These are phyloP conservation scores for Hymenotorrendiella dingleyae DNA, from an alignment of 2,329 filamentous ascomycete genomes.

Conservation along the genomic window DNA sequence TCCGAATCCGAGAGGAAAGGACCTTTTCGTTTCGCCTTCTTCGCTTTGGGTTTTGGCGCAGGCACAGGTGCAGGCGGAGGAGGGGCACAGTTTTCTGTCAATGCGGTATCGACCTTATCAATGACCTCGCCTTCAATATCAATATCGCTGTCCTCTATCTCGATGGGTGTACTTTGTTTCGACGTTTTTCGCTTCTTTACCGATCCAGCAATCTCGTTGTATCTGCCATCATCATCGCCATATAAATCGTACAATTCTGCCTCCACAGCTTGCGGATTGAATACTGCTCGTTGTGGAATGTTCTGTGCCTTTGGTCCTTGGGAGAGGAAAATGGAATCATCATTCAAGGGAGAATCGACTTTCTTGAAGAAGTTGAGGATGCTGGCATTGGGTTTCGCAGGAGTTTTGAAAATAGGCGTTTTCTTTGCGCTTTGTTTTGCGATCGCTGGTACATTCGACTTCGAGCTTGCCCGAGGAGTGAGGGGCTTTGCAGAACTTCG, in stretches of 20 bases:
- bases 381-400: slow-evolving; percentile 48
- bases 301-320: slow-evolving; percentile 24
- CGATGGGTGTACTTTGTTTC: slow-evolving; percentile 7
- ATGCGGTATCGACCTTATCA: too few species aligned
- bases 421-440: slow-evolving; percentile 20
- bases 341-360: slow-evolving; percentile 41
- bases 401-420: slow-evolving; percentile 15
- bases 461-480: slow-evolving; percentile 24
- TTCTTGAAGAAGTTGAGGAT: slow-evolving; percentile 75
- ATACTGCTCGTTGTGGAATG: slow-evolving; percentile 6
- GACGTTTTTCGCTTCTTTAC: slow-evolving; percentile 39
- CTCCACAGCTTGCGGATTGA: slow-evolving; percentile 11
- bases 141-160: background rate
- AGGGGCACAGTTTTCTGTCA: too few species aligned
- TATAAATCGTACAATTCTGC: slow-evolving; percentile 25
- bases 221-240: slow-evolving; percentile 28
- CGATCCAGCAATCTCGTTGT: slow-evolving; percentile 34
- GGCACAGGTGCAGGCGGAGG: slow-evolving; percentile 15
- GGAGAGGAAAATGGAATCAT: slow-evolving; percentile 52
- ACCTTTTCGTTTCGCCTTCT: slow-evolving; percentile 36
- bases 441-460: slow-evolving; percentile 18
- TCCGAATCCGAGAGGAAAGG: slow-evolving; percentile 70
- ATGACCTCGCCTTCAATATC: background rate
- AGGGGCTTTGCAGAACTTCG: slow-evolving; percentile 26
- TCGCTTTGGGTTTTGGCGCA: slow-evolving; percentile 28